A percentile compares a stretch with the other conserved stretches of the same genome.
phyloP scores from a whole-genome alignment of 2,329 filamentous ascomycete genomes.

The Fusarium ramigenum region DNA sequence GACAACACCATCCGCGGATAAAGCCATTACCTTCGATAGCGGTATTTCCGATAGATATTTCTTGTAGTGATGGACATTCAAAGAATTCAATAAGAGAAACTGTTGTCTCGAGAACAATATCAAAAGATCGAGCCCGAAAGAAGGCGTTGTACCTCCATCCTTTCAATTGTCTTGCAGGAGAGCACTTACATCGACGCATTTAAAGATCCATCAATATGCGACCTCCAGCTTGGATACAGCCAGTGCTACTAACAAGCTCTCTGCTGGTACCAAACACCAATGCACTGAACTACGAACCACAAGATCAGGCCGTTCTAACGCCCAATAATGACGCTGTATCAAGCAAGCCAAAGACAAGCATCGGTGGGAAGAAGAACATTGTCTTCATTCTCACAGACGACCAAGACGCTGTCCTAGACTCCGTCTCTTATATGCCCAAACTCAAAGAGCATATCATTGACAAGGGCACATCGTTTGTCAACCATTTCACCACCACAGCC shows the following conservation, averaged over 20 bases:
- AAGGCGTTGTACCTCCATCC: not conserved
- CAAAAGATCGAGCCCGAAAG: not conserved
- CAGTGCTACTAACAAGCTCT: not conserved
- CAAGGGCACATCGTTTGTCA: conserved; percentile 66
- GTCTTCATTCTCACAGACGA: conserved; percentile 76
- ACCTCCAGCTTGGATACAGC: conserved; percentile 4
- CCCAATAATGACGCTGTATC: not conserved
- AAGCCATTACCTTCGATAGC: not conserved
- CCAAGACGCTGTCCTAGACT: conserved; percentile 70
- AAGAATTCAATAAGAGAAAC: not conserved
- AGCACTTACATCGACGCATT: not conserved
- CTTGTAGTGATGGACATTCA: rapidly evolving
- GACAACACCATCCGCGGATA: conserved; percentile 25
- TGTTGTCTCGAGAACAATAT: not conserved
- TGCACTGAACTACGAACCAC: not conserved
- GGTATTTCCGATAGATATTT: not conserved
- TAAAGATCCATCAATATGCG: conserved; percentile 5
- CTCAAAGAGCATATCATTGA: conserved; percentile 65
- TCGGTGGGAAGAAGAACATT: conserved; percentile 58
- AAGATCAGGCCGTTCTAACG: not conserved
- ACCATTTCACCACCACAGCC: conserved; percentile 73
- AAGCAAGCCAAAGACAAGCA: not conserved
- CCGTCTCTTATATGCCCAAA: conserved; percentile 67
- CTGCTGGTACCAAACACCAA: not conserved
- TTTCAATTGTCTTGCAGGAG: not conserved